Evolutionary conservation across 805 yeast genomes (phyloP).

Genomic region (Groenewaldozyma salmanticensis): DNA sequence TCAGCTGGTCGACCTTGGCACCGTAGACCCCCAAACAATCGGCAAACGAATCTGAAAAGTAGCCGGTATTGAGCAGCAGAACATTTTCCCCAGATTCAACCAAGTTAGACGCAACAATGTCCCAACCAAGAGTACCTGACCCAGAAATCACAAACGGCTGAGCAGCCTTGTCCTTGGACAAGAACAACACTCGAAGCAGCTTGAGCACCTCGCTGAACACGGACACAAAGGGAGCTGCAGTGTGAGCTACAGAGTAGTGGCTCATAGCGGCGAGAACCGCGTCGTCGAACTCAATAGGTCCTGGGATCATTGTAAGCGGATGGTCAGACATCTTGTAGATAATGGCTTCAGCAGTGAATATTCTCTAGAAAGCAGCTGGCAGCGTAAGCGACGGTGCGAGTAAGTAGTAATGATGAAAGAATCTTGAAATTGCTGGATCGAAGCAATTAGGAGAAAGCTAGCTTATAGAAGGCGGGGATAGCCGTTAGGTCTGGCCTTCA

Average conservation of each 20-base stretch:
- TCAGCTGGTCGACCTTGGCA: conserved; percentile 61
- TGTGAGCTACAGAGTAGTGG: conserved; percentile 81
- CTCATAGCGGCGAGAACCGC: conserved; percentile 71
- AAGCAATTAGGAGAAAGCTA: too few species aligned
- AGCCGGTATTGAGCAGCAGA: conserved; percentile 82
- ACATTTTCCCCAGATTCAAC: conserved; percentile 55
- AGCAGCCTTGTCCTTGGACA: conserved; percentile 52
- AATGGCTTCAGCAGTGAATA: too few species aligned
- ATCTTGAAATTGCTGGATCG: too few species aligned
- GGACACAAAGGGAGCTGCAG: conserved; percentile 70
- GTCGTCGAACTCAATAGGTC: conserved; percentile 79
- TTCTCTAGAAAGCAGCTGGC: too few species aligned
- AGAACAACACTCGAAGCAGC: conserved; percentile 65
- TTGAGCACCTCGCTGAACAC: conserved; percentile 62
- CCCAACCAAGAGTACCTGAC: conserved; percentile 96
- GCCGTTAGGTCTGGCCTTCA: too few species aligned
- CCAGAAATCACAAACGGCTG: conserved; percentile 82
- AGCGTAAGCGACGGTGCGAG: too few species aligned
- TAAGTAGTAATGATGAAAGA: too few species aligned
- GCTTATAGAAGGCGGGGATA: too few species aligned
- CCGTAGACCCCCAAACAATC: conserved; percentile 66
- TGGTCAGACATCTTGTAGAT: conserved; percentile 11
- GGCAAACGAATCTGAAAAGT: conserved; percentile 72
- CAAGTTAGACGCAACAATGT: conserved; percentile 71
- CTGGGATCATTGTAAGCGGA: conserved; percentile 57